Conservation (phyloP, 2,329 filamentous ascomycete genomes). For the Colletotrichum camelliae region DNA sequence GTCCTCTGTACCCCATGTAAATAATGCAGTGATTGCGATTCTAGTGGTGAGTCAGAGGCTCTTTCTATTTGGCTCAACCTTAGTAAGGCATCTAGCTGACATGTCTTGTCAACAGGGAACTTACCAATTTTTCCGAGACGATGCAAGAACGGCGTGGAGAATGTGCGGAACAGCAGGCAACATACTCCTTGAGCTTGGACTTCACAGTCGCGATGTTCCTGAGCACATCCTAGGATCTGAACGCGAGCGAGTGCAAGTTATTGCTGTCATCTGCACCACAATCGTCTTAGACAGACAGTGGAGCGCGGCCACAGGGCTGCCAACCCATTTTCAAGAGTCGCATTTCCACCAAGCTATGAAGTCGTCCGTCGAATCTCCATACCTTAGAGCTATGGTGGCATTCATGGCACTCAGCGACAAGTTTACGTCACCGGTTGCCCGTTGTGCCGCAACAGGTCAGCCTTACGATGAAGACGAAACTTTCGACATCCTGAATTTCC, state of each 20-base stretch:
- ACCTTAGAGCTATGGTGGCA: constrained; percentile 9
- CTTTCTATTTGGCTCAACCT: not conserved
- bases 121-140: constrained; percentile 29
- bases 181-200: constrained; percentile 30
- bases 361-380: not conserved
- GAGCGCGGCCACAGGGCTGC: constrained; percentile 23
- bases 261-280: constrained; percentile 6
- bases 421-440: not conserved
- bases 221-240: constrained; percentile 22
- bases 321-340: constrained; percentile 20
- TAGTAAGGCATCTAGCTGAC: not conserved
- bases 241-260: not conserved
- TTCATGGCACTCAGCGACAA: not conserved
- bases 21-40: not conserved
- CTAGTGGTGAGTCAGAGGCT: not conserved
- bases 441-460: not conserved
- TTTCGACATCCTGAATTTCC: not conserved
- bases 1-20: not conserved
- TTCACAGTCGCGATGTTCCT: constrained; percentile 29
- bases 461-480: not conserved
- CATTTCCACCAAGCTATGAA: not conserved
- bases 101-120: constrained; percentile 10
- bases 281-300: constrained; percentile 24
- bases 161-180: constrained; percentile 31
- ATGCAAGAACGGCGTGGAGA: constrained; percentile 28